These are phyloP conservation scores for Salvia miltiorrhiza DNA, from an alignment of 257 asterid species.

Conservation along the genomic window DNA sequence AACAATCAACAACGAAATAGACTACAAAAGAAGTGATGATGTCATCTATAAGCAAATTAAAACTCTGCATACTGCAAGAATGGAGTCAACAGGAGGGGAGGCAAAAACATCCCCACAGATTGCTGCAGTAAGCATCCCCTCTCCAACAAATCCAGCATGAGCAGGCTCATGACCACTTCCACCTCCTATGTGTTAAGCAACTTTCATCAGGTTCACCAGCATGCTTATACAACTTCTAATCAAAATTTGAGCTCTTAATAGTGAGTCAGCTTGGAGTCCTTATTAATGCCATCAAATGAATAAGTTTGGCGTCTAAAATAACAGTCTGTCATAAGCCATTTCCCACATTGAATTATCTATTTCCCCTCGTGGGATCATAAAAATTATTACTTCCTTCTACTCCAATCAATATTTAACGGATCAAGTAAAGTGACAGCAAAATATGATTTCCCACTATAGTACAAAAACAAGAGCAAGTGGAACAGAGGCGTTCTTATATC, in stretches of 20 bases:
- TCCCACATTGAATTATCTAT: conserved; percentile 8
- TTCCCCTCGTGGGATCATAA: neutral
- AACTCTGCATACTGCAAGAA: conserved; percentile 76
- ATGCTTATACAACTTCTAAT: conserved; percentile 13
- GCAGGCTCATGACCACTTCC: conserved; percentile 99
- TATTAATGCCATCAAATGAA: neutral
- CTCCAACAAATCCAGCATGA: conserved; percentile 99
- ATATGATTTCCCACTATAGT: neutral
- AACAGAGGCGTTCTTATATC: neutral
- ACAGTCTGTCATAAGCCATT: neutral
- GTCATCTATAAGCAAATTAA: conserved; percentile 14
- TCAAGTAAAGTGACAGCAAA: conserved; percentile 3
- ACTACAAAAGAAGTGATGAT: neutral
- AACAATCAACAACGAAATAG: conserved; percentile 8
- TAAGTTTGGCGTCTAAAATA: conserved; percentile 1
- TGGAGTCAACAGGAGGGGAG: conserved; percentile 87
- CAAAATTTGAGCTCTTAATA: conserved; percentile 9
- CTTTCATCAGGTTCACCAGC: conserved; percentile 12
- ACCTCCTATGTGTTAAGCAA: conserved; percentile 61
- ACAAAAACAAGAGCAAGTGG: conserved; percentile 1
- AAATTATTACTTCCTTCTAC: neutral
- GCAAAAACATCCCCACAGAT: conserved; percentile 97
- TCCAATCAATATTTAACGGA: neutral
- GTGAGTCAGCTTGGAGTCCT: conserved; percentile 1
- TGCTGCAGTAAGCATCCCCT: conserved; percentile 99